Conservation (phyloP, 2,329 filamentous ascomycete species). For the Sclerotinia nivalis region DNA sequence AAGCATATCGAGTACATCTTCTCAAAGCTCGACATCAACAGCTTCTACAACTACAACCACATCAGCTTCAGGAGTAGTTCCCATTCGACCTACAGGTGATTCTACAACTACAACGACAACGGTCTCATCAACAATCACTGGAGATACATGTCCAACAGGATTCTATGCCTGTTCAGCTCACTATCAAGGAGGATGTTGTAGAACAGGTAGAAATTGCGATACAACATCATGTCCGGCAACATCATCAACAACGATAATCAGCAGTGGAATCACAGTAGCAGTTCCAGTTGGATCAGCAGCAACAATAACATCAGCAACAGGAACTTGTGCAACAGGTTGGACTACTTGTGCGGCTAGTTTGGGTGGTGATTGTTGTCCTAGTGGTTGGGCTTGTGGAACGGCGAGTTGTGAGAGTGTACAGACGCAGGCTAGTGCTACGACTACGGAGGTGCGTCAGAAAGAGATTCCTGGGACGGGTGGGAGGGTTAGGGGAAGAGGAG, state of each 20-base stretch:
- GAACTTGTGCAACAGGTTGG: slow-evolving; percentile 77
- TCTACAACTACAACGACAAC: slow-evolving; percentile 44
- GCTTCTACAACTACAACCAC: slow-evolving; percentile 44
- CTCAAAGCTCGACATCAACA: slow-evolving; percentile 42
- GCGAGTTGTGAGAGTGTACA: slow-evolving; percentile 66
- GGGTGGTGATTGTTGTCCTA: slow-evolving; percentile 81
- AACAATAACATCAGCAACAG: slow-evolving; percentile 44
- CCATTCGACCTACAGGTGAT: slow-evolving; percentile 50
- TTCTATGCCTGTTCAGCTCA: slow-evolving; percentile 89
- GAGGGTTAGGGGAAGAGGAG: neutral
- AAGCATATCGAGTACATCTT: slow-evolving; percentile 18
- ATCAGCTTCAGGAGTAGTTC: slow-evolving; percentile 46
- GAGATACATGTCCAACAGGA: slow-evolving; percentile 70
- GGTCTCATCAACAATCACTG: slow-evolving; percentile 26
- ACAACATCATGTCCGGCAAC: slow-evolving; percentile 73
- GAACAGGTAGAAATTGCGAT: slow-evolving; percentile 81
- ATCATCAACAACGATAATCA: slow-evolving; percentile 63
- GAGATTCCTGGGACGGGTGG: slow-evolving; percentile 29
- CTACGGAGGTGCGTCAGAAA: slow-evolving; percentile 44
- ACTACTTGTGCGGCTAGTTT: slow-evolving; percentile 65
- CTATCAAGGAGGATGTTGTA: slow-evolving; percentile 82
- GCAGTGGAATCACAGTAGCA: slow-evolving; percentile 68
- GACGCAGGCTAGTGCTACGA: slow-evolving; percentile 57
- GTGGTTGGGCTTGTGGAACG: slow-evolving; percentile 70
- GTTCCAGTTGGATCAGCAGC: slow-evolving; percentile 55